Conservation (phyloP, 306 rosid species). For the Cucumis melo region DNA sequence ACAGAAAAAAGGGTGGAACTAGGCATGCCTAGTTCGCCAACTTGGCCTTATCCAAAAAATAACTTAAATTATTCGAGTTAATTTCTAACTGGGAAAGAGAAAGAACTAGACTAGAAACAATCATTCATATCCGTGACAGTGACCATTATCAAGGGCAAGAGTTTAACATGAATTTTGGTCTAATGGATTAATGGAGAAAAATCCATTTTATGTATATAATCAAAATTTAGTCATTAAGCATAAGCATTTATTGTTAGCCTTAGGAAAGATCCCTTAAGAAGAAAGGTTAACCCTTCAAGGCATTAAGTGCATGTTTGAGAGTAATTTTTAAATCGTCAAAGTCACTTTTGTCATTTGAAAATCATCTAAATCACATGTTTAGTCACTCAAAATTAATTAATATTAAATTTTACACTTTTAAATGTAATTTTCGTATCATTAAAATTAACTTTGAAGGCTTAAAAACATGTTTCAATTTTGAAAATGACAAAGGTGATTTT, state of each 20-base stretch:
- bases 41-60: neutral
- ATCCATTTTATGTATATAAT: neutral
- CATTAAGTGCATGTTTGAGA: neutral
- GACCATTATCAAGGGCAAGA: neutral
- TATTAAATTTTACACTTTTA: no score
- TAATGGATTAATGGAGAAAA: neutral
- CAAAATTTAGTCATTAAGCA: neutral
- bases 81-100: neutral
- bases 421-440: no score
- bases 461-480: no score
- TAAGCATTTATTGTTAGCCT: neutral
- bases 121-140: neutral
- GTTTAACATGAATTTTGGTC: neutral
- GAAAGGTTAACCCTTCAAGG: neutral
- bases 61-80: neutral
- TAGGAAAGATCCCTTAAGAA: neutral
- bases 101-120: neutral
- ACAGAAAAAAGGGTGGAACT: neutral
- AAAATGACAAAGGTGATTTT: no score
- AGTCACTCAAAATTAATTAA: no score
- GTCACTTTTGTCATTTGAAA: no score
- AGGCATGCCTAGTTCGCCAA: neutral
- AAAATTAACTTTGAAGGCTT: no score
- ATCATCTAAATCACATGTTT: no score
- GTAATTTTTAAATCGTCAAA: no score